These are phyloP conservation scores for Wickerhamiella infanticola DNA, from an alignment of 1,139 yeast species.

Conservation along the genomic window DNA sequence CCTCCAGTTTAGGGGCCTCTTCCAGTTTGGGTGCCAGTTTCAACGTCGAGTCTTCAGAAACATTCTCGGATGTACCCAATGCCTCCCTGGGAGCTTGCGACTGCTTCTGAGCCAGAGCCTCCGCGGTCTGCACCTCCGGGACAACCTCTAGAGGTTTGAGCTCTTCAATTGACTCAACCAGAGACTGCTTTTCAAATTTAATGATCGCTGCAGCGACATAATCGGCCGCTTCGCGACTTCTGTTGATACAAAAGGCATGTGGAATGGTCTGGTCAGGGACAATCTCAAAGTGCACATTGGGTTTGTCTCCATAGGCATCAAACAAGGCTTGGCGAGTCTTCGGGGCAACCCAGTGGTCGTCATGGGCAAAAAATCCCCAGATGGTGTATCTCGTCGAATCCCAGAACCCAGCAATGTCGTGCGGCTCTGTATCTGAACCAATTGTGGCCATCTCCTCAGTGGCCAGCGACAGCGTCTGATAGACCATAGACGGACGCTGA, in stretches of 20 bases:
- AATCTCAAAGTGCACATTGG: neutral
- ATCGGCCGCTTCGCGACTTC: neutral
- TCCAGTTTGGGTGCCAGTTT: no score
- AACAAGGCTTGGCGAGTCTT: conserved; percentile 32
- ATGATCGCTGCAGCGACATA: neutral
- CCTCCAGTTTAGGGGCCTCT: no score
- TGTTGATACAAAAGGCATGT: neutral
- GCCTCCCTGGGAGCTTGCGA: no score
- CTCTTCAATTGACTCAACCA: neutral
- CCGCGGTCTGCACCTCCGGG: no score
- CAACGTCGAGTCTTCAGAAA: no score
- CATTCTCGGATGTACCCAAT: no score
- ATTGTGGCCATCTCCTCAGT: conserved; percentile 41
- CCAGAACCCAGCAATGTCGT: conserved; percentile 38
- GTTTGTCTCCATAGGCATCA: conserved; percentile 5
- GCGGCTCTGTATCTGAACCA: conserved; percentile 20
- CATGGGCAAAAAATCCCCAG: conserved; percentile 42
- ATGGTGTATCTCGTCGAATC: conserved; percentile 22
- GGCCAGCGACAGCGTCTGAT: conserved; percentile 42
- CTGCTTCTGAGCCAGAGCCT: no score
- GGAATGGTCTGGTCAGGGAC: neutral
- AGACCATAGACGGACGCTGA: conserved; percentile 29
- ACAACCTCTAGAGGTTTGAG: no score
- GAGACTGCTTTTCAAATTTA: neutral
- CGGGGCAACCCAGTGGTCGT: conserved; percentile 49